These are phyloP conservation scores for Suillus clintonianus DNA, from an alignment of 768 basidiomycete species.

Conservation along the genomic window DNA sequence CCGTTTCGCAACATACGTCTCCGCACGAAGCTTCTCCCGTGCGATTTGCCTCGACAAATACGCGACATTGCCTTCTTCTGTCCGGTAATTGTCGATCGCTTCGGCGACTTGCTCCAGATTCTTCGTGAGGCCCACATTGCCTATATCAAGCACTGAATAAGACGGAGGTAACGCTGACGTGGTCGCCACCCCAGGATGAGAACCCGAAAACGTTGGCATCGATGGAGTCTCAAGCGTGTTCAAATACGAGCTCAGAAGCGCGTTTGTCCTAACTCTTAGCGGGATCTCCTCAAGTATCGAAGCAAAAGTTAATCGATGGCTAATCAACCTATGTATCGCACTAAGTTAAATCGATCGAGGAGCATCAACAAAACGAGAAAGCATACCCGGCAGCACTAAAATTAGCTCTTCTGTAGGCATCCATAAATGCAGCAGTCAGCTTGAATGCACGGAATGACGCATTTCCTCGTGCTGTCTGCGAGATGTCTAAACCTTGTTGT, in stretches of 20 bases:
- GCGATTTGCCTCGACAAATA: conserved; percentile 88
- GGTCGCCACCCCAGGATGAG: conserved; percentile 39
- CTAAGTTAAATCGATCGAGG: conserved; percentile 6
- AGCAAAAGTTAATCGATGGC: conserved; percentile 81
- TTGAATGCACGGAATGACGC: conserved; percentile 89
- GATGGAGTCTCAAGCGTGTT: conserved; percentile 54
- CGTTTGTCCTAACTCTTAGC: conserved; percentile 79
- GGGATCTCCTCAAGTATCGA: conserved; percentile 86
- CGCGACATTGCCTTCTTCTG: conserved; percentile 90
- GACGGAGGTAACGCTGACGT: conserved; percentile 54
- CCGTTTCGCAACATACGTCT: conserved; percentile 77
- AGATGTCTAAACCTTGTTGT: conserved; percentile 56
- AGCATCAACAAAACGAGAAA: background rate
- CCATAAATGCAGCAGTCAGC: conserved; percentile 76
- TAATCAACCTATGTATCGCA: conserved; percentile 59
- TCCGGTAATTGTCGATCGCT: conserved; percentile 80
- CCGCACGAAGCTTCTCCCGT: conserved; percentile 79
- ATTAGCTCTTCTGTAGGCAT: conserved; percentile 78
- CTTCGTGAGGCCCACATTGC: conserved; percentile 65
- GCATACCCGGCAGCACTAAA: conserved; percentile 84
- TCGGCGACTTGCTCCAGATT: conserved; percentile 87
- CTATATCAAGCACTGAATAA: conserved; percentile 71
- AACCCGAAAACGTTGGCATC: conserved; percentile 39
- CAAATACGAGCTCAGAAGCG: conserved; percentile 79
- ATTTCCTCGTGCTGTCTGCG: conserved; percentile 79